Percentiles rank a stretch among this genome's conserved stretches.
Conservation (phyloP, 371 early-diverging fungal genomes). For the Rhizopus arrhizus region DNA sequence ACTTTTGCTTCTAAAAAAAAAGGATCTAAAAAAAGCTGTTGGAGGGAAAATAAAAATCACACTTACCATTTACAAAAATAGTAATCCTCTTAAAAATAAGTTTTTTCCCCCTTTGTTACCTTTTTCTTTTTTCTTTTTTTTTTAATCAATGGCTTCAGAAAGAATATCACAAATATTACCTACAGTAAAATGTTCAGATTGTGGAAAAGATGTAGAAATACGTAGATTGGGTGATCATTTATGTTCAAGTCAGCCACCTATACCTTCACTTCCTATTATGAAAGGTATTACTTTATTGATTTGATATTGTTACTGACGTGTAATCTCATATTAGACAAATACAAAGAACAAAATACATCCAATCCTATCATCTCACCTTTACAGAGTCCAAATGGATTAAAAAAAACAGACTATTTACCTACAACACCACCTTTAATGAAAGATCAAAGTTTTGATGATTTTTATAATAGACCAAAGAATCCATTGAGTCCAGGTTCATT, state of each 20-base stretch:
- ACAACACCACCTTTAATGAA: slow-evolving; percentile 13
- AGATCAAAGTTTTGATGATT: slow-evolving; percentile 17
- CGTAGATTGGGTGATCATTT: slow-evolving; percentile 61
- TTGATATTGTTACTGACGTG: background rate
- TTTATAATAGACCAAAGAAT: slow-evolving; percentile 20
- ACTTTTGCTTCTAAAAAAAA: too few species aligned
- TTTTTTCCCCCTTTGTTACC: slow-evolving; percentile 8
- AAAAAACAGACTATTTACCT: background rate
- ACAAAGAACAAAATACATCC: slow-evolving; percentile 3
- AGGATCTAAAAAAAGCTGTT: too few species aligned
- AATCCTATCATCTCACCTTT: slow-evolving; percentile 21
- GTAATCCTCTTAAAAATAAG: too few species aligned
- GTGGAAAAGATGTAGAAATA: slow-evolving; percentile 63
- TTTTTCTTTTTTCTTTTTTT: slow-evolving; percentile 7
- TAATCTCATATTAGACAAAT: slow-evolving; percentile 8
- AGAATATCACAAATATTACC: slow-evolving; percentile 67
- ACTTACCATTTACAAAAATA: too few species aligned
- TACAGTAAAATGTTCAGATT: slow-evolving; percentile 65
- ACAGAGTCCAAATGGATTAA: slow-evolving; percentile 22
- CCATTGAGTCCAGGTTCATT: slow-evolving; percentile 31
- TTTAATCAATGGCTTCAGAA: slow-evolving; percentile 30
- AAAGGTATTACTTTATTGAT: slow-evolving; percentile 29
- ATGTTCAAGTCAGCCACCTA: slow-evolving; percentile 59
- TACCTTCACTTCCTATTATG: slow-evolving; percentile 55
- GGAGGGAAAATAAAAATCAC: too few species aligned